Evolutionary conservation across 2,329 filamentous ascomycete genomes (phyloP), one percentile per base, ranked within the genome.

Genomic region (Cercospora citrullina): DNA sequence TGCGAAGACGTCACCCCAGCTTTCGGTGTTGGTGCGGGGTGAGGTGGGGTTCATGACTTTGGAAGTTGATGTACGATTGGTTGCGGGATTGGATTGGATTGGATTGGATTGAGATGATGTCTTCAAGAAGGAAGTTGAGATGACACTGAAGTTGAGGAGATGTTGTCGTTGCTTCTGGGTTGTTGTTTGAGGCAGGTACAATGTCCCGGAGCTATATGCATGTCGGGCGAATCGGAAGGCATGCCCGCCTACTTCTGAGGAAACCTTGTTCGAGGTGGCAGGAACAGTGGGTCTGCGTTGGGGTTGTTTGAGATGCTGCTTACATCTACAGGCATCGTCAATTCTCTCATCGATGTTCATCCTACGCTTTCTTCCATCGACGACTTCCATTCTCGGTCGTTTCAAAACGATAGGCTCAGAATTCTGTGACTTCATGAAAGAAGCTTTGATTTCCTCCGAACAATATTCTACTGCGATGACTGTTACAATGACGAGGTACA

Each of bases 21-120:
- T 45, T 36, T 53, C 21, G 65, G 55, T 10, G 42, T 45, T 51
- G 65, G 31, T 36, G 65, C 60, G 60, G 45, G 60, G 60, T 55
- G 30, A 30, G 18, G 55, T 4, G 55, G 28, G 28, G 55, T 33
- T 14, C 55, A 58, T 58, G 55, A n/a, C 14, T 7, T 0, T 31
- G 21, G 7, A 18, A 3, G 10, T 16, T 57, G 23, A n/a, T 57
- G 53, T 5, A 31, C 8, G 53, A 18, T 31, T 14, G 12, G 31
- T 12, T 33, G 10, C 10, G 4, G 10, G 31, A 28, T 28, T 30
- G 5, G 18, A 5, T n/a, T n/a, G n/a, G n/a, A n/a, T n/a, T n/a
- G n/a, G 12, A 10, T 33, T 51, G 45, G 5, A 14, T 7, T 23
- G 45, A 51, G 10, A 21, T 7, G 8, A 12, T 1, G 3, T 3